Percentiles rank a stretch among this genome's conserved stretches.
These are phyloP conservation scores for Trichoderma hamatum DNA, from an alignment of 2,329 filamentous ascomycete species.

Conservation along the genomic window DNA sequence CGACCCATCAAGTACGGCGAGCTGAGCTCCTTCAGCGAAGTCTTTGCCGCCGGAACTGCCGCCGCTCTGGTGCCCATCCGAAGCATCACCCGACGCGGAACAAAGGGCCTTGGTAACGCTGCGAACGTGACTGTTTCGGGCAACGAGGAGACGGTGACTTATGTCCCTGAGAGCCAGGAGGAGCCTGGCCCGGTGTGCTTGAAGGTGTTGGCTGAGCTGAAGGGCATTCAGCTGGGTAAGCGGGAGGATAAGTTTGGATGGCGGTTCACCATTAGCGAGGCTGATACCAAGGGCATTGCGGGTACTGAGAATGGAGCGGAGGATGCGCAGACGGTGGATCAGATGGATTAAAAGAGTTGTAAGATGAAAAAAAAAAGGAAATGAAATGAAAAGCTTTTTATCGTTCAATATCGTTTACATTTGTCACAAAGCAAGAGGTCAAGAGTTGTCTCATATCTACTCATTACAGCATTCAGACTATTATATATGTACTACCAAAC, in stretches of 20 bases:
- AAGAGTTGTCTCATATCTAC: neutral
- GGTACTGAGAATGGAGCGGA: constrained; percentile 26
- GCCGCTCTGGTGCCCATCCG: constrained; percentile 89
- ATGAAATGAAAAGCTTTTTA: neutral
- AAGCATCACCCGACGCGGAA: constrained; percentile 73
- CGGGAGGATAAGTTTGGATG: constrained; percentile 77
- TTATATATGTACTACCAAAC: neutral
- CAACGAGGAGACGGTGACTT: constrained; percentile 55
- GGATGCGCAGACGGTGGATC: constrained; percentile 37
- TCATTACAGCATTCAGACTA: neutral
- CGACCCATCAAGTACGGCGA: constrained; percentile 67
- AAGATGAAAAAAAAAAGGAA: neutral
- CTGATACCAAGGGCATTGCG: constrained; percentile 44
- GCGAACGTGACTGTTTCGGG: constrained; percentile 43
- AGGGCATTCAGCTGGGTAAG: constrained; percentile 84
- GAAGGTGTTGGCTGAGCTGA: constrained; percentile 73
- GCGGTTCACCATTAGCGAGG: constrained; percentile 55
- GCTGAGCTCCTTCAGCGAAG: constrained; percentile 63
- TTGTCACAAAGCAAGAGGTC: neutral
- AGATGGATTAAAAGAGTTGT: constrained; percentile 34
- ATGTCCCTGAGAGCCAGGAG: constrained; percentile 58
- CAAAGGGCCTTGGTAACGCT: constrained; percentile 37
- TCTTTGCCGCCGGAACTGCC: constrained; percentile 90
- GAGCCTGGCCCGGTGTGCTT: constrained; percentile 74
- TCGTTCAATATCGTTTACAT: neutral